Base-by-base conservation (phyloP, 1,139 yeast genomes). In the Lodderomyces parapsilosis region DNA sequence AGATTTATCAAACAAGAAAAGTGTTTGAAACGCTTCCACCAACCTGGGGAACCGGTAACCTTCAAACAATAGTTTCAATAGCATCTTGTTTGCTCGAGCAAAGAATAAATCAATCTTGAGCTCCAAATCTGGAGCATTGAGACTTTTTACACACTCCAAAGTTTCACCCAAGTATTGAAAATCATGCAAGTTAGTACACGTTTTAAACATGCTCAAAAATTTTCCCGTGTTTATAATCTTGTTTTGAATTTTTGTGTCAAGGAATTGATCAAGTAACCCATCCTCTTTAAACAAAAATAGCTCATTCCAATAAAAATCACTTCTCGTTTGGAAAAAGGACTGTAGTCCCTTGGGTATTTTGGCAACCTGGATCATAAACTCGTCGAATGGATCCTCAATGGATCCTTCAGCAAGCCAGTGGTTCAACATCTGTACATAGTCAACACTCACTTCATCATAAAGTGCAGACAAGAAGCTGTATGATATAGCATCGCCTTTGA, bases 251-350 rank as follows among this genome's bases (percentile, higher is more conserved):
- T 74, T 79, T n/a, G 68, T 68, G 41, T 69, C 64, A 7, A 70
- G 62, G 42, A 91, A 78, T 51, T 85, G 93, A 42, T 77, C 74
- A 2, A 94, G 81, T 18, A 90, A 57, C 0, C 94, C 96, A 55
- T 87, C 95, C 42, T 78, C 77, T 42, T 93, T 72, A 8, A 90
- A 72, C 9, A 88, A 78, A 59, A 79, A 93, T 45, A 89, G 79
- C 47, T 88, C 88, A 44, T 86, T 87, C 98, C 98, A 93, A 55
- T 86, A 83, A 47, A 84, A 82, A 52, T 90, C 96, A 46, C 81
- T 74, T 49, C 78, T 76, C 15, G 76, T 60, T 40, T 72, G 70
- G 48, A 76, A 74, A 6, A 74, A 54, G 19, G 66, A 67, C 22
- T 66, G 57, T 36, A 57, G 49, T 31, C 53, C 56, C 10, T 56